Evolutionary conservation across 139 green algal species (phyloP).

Genomic region (Mesotaenium endlicherianum): DNA sequence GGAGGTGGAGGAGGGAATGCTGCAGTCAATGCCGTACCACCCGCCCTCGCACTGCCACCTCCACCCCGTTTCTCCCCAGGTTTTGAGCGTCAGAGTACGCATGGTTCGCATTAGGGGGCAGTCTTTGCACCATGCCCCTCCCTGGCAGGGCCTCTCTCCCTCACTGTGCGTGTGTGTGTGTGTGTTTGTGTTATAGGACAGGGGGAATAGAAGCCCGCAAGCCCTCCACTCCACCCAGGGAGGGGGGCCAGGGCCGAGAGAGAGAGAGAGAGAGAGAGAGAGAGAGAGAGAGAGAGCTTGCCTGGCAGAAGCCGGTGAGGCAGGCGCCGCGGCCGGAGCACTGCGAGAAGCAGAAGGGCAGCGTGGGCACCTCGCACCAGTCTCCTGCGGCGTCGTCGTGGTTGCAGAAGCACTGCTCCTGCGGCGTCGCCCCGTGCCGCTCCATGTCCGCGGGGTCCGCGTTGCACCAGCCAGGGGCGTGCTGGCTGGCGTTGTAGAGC

Average conservation of each 20-base stretch:
- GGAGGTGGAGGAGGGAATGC: neutral
- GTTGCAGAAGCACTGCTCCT: neutral
- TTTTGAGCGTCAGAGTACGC: neutral
- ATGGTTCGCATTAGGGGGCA: neutral
- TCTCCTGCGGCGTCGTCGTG: slow-evolving; percentile 1
- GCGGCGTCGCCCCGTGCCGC: neutral
- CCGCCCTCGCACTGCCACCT: neutral
- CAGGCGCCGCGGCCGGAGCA: slow-evolving; percentile 20
- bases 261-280: slow-evolving; percentile 5
- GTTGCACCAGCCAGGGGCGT: slow-evolving; percentile 28
- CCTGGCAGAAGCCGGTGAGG: slow-evolving; percentile 24
- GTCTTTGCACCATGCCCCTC: neutral
- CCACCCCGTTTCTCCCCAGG: neutral
- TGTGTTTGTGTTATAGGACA: neutral
- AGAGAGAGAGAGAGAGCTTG: neutral
- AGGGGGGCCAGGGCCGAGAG: neutral
- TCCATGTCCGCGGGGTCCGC: neutral
- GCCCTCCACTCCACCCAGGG: neutral
- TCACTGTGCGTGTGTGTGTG: neutral
- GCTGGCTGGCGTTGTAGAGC: neutral
- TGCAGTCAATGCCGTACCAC: slow-evolving; percentile 24
- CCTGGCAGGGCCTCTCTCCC: neutral
- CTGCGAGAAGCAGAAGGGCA: slow-evolving; percentile 19
- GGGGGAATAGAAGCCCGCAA: neutral
- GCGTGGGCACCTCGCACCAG: slow-evolving; percentile 17